Evolutionary conservation across 2,329 filamentous ascomycete genomes (phyloP).

Genomic region (Ophiocordyceps polyrhachis-furcata): DNA sequence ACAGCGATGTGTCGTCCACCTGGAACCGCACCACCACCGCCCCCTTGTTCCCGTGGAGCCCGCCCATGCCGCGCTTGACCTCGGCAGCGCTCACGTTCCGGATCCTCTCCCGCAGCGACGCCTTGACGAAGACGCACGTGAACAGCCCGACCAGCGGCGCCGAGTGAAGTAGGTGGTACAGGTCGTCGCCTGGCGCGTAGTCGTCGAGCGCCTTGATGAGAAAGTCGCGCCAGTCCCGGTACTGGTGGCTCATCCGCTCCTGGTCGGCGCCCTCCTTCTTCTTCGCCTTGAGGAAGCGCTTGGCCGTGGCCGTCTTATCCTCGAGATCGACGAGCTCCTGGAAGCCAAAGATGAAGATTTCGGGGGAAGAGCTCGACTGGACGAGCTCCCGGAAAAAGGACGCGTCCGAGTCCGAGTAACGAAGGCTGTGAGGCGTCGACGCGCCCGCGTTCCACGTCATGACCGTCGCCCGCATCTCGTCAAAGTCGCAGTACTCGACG

Average conservation of each 20-base stretch:
- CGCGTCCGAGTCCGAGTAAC: constrained; percentile 49
- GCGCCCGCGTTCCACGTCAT: constrained; percentile 97
- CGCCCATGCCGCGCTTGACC: constrained; percentile 91
- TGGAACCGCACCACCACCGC: constrained; percentile 83
- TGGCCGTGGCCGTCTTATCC: constrained; percentile 94
- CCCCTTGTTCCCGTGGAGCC: constrained; percentile 90
- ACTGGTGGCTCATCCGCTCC: constrained; percentile 92
- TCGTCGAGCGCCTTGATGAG: constrained; percentile 68
- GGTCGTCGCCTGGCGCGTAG: constrained; percentile 54
- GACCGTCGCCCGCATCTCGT: constrained; percentile 60
- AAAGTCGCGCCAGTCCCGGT: constrained; percentile 90
- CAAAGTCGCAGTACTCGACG: constrained; percentile 66
- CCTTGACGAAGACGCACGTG: constrained; percentile 86
- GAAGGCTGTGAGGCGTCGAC: constrained; percentile 70
- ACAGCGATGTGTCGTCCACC: constrained; percentile 82
- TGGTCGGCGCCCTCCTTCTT: constrained; percentile 66
- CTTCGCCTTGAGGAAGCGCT: constrained; percentile 74
- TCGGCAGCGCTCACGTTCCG: constrained; percentile 61
- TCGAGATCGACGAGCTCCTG: constrained; percentile 97
- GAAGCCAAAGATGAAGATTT: constrained; percentile 90
- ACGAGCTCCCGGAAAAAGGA: constrained; percentile 69
- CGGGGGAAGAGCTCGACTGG: constrained; percentile 57
- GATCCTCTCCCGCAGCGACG: constrained; percentile 57
- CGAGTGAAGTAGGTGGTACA: constrained; percentile 76
- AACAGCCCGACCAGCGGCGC: constrained; percentile 81